phyloP scores from a whole-genome alignment of 176 grass and related monocot genomes.

The Zoysia japonica region DNA sequence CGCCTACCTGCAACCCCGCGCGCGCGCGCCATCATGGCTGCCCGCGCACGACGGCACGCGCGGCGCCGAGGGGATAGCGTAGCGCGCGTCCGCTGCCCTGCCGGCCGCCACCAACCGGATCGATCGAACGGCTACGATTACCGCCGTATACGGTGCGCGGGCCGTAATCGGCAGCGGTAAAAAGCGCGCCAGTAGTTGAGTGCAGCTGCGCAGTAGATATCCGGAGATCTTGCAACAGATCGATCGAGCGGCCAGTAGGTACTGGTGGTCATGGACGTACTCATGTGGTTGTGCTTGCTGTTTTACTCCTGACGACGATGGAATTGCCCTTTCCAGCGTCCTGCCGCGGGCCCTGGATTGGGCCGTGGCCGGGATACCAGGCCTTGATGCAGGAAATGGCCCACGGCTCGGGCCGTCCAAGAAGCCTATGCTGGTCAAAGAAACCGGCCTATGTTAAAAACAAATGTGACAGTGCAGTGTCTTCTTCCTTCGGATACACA shows the following conservation, averaged over 20 bases:
- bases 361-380: too few relatives aligned
- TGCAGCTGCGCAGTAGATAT: background rate
- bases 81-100: background rate
- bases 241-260: too few relatives aligned
- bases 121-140: background rate
- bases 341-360: background rate
- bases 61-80: background rate
- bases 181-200: background rate
- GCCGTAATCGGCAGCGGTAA: background rate
- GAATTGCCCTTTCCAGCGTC: background rate
- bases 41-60: background rate
- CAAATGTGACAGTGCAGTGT: too few relatives aligned
- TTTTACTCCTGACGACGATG: background rate
- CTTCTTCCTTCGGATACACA: too few relatives aligned
- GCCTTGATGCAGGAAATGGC: too few relatives aligned
- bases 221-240: background rate
- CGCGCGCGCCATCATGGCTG: background rate
- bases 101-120: constrained; percentile 4
- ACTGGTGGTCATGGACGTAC: background rate
- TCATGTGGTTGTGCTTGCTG: background rate
- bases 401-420: background rate
- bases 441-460: background rate
- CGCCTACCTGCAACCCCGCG: constrained; percentile 14
- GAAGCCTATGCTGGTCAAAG: background rate
- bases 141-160: background rate